These are phyloP conservation scores for Fragaria ananassa DNA, from an alignment of 306 rosid genomes.

Conservation along the genomic window DNA sequence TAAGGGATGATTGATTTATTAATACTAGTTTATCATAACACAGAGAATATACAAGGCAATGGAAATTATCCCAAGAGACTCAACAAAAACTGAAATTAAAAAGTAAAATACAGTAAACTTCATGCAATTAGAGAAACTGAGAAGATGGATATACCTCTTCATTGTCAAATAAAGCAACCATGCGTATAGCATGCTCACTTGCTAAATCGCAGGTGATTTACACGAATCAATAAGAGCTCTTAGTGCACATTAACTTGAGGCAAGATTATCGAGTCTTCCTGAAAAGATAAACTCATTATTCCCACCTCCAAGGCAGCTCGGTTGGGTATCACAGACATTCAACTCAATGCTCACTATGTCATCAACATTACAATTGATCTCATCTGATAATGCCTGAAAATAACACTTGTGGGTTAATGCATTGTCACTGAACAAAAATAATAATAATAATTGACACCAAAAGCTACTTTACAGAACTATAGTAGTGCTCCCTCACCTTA, in stretches of 20 bases:
- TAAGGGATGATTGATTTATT: no score
- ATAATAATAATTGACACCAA: neutral
- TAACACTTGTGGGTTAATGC: slow-evolving; percentile 19
- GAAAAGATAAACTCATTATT: slow-evolving; percentile 85
- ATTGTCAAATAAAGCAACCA: slow-evolving; percentile 98
- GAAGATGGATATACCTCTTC: slow-evolving; percentile 71
- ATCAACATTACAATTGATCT: slow-evolving; percentile 61
- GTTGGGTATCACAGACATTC: slow-evolving; percentile 89
- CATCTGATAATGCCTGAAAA: slow-evolving; percentile 71
- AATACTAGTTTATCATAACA: neutral
- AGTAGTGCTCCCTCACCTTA: neutral
- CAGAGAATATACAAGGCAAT: neutral
- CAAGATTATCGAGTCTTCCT: slow-evolving; percentile 96
- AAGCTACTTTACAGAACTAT: slow-evolving; percentile 2
- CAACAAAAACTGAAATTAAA: neutral
- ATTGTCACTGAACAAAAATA: neutral
- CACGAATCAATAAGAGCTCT: slow-evolving; percentile 87
- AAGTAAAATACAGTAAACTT: neutral
- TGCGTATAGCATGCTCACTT: slow-evolving; percentile 67
- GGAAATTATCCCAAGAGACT: neutral
- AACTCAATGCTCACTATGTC: slow-evolving; percentile 79
- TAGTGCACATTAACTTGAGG: slow-evolving; percentile 89
- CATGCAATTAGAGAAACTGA: neutral
- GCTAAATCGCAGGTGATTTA: slow-evolving; percentile 54
- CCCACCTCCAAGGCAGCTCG: slow-evolving; percentile 98